These are phyloP conservation scores for Magnaporthiopsis rhizophila DNA, from an alignment of 2,329 filamentous ascomycete species.

Conservation along the genomic window DNA sequence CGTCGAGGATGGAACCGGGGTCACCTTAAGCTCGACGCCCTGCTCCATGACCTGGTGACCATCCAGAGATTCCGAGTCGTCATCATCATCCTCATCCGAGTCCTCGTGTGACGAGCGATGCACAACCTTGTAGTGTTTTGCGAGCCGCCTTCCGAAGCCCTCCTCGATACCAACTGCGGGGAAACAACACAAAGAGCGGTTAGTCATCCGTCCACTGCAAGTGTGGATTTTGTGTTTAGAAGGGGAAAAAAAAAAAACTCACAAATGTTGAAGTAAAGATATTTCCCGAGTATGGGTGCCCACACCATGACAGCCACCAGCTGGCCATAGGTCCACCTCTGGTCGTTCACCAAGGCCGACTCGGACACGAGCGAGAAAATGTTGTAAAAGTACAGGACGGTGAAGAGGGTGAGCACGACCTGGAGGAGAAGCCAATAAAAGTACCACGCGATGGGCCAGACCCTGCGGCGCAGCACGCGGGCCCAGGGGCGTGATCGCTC, in stretches of 20 bases:
- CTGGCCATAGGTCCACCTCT: slow-evolving; percentile 18
- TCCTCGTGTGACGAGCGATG: neutral
- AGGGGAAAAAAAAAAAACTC: slow-evolving; percentile 9
- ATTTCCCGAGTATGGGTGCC: slow-evolving; percentile 17
- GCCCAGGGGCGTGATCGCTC: slow-evolving; percentile 1
- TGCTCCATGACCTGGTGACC: slow-evolving; percentile 3
- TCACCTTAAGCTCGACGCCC: slow-evolving; percentile 4
- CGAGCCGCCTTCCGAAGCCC: slow-evolving; percentile 5
- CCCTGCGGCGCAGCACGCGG: neutral
- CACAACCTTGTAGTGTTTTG: slow-evolving; percentile 7
- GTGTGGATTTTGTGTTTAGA: neutral
- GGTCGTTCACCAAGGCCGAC: slow-evolving; percentile 9
- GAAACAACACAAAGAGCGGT: too few relatives aligned
- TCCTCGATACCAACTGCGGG: slow-evolving; percentile 5
- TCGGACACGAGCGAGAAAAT: slow-evolving; percentile 10
- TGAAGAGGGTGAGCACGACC: slow-evolving; percentile 10
- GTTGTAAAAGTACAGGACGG: slow-evolving; percentile 12
- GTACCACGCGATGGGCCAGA: slow-evolving; percentile 3
- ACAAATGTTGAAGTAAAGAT: slow-evolving; percentile 16
- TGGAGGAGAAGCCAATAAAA: slow-evolving; percentile 3
- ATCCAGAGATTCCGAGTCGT: slow-evolving; percentile 2
- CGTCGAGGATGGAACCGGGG: neutral
- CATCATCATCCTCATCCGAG: neutral
- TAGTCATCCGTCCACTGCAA: neutral
- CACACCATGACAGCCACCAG: slow-evolving; percentile 18